These are phyloP conservation scores for Crassisporium funariophilum DNA, from an alignment of 768 basidiomycete genomes.

Conservation along the genomic window DNA sequence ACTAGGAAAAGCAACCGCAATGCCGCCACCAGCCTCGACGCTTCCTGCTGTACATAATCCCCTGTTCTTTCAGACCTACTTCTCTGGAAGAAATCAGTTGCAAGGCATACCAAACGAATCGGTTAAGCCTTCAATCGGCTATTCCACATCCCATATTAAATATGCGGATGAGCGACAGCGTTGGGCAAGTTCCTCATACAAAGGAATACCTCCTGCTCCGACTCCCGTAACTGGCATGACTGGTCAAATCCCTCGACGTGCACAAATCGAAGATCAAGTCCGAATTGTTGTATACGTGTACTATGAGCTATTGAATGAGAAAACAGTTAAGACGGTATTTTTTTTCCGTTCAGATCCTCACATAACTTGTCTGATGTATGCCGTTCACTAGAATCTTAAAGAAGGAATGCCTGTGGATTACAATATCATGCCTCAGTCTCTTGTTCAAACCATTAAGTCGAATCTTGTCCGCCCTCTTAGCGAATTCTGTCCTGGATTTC, in stretches of 20 bases:
- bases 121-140: background rate
- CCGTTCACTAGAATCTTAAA: background rate
- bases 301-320: background rate
- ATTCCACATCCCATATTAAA: background rate
- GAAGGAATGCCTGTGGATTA: background rate
- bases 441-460: background rate
- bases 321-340: background rate
- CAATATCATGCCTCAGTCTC: background rate
- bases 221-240: no score
- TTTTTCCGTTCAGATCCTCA: no score
- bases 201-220: no score
- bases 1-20: constrained; percentile 2
- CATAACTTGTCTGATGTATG: no score
- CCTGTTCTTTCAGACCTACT: background rate
- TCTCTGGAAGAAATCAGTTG: no score
- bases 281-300: background rate
- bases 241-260: background rate
- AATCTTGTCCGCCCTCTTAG: background rate
- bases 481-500: background rate
- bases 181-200: background rate
- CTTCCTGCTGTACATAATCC: no score
- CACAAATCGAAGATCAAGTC: background rate
- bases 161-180: background rate
- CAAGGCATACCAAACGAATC: no score
- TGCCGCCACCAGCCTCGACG: no score